Evolutionary conservation across 352 stramenopile genomes (phyloP), one percentile per base, ranked within the genome.

Genomic region (Sclerospora graminicola): DNA sequence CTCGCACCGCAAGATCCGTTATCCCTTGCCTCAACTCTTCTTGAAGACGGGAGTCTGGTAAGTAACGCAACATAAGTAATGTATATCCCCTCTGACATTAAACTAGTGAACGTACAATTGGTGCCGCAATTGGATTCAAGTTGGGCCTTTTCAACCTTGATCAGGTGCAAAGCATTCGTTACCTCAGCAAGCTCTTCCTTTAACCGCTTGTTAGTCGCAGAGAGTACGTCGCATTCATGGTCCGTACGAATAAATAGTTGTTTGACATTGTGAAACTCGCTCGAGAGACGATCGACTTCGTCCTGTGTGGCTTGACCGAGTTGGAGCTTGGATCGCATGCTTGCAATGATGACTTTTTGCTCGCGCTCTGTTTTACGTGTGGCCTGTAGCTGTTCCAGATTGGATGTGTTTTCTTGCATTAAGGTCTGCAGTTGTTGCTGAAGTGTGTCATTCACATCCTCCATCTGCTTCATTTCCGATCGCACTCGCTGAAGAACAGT

Each of bases 201-300:
- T 8, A 84, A 44, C 83, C 68, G 45, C n/a, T 82, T 82, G 39
- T 86, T 85, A 0, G 71, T 81, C 4, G 72, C 73, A n/a, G 69
- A 84, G 19, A 82, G 83, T 24, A 84, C 82, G 36, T 86, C 69
- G 31, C 73, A 71, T 34, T 89, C 73, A 45, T 89, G 69, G 48
- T 83, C 81, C 4, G 71, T 81, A 4, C 63, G 63, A 13, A 81
- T 57, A 15, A 88, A 68, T 21, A 84, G 62, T 56, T 84, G 63
- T 48, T 78, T 82, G 27, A 72, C 41, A 31, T 84, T 73, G 27
- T 84, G 84, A 44, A 59, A 74, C 49, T 88, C 75, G 49, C 23
- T 56, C 24, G 51, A 48, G 30, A 88, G 53, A 0, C 62, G 59
- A 20, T 86, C 75, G 18, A 87, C 53, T 38, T 86, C 69, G 6